A percentile compares a stretch with the other conserved stretches of the same genome.
These are phyloP conservation scores for Puya raimondii DNA, from an alignment of 176 grass and related monocot species.

Conservation along the genomic window DNA sequence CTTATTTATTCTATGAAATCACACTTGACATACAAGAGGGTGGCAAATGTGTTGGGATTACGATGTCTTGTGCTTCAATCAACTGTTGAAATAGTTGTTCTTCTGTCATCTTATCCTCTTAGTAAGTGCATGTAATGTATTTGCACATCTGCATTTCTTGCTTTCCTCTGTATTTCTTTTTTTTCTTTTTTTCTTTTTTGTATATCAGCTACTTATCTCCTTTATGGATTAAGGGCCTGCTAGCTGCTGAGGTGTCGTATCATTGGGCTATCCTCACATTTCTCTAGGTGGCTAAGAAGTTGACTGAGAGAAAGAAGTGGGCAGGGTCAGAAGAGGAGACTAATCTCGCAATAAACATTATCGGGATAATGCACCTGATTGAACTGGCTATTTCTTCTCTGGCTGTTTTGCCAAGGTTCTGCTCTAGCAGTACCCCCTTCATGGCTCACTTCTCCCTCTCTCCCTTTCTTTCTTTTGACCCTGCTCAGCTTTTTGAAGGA, in stretches of 20 bases:
- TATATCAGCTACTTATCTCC: constrained; percentile 31
- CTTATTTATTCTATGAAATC: no score
- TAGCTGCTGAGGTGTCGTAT: constrained; percentile 50
- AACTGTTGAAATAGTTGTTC: no score
- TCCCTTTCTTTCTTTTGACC: constrained; percentile 3
- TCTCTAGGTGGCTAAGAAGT: constrained; percentile 54
- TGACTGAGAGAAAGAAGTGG: constrained; percentile 33
- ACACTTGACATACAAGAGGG: no score
- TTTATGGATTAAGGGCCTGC: constrained; percentile 50
- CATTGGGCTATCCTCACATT: constrained; percentile 24
- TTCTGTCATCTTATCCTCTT: no score
- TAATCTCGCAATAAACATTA: constrained; percentile 30
- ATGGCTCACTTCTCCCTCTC: constrained; percentile 29
- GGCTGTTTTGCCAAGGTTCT: constrained; percentile 23
- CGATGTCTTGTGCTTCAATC: no score
- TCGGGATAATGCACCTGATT: constrained; percentile 38
- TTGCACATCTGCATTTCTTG: no score
- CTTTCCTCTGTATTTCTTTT: no score
- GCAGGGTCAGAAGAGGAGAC: constrained; percentile 26
- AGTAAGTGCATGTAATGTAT: no score
- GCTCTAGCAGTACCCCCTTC: constrained; percentile 35
- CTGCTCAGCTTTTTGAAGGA: background rate
- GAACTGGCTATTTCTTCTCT: constrained; percentile 26
- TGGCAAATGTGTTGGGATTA: no score
- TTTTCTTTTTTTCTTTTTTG: no score